Percentiles rank a stretch among this genome's conserved stretches.
Evolutionary conservation across 768 basidiomycete species (phyloP).

Genomic region (Gloeophyllum trabeum): DNA sequence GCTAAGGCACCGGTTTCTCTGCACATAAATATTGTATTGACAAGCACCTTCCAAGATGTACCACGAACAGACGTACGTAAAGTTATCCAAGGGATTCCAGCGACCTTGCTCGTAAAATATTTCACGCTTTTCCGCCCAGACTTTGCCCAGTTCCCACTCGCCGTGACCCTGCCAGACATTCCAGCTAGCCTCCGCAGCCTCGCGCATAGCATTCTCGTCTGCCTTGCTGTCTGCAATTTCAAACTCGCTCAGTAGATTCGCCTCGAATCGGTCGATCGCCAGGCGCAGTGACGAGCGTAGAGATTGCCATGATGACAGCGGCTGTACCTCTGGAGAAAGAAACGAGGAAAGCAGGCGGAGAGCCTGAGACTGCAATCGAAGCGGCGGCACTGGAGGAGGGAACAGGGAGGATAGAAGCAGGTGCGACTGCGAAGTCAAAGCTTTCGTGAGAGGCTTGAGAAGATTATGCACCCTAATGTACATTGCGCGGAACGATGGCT

Average conservation of each 20-base stretch:
- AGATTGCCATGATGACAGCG: constrained; percentile 55
- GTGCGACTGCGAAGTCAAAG: constrained; percentile 56
- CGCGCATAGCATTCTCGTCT: constrained; percentile 70
- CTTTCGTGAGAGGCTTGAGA: constrained; percentile 45
- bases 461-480: constrained; percentile 59
- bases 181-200: constrained; percentile 80
- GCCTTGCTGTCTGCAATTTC: constrained; percentile 70
- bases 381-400: constrained; percentile 30
- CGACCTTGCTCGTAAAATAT: constrained; percentile 80
- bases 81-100: constrained; percentile 78
- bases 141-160: constrained; percentile 89
- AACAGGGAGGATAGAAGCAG: constrained; percentile 50
- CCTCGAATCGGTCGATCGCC: constrained; percentile 84
- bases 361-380: constrained; percentile 44
- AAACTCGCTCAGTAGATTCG: constrained; percentile 75
- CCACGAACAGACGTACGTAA: constrained; percentile 38
- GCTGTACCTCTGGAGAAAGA: constrained; percentile 60
- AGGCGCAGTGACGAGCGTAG: constrained; percentile 57
- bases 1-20: constrained; percentile 28
- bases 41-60: not conserved
- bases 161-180: constrained; percentile 54
- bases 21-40: not conserved
- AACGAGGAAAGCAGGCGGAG: constrained; percentile 68
- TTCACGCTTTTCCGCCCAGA: constrained; percentile 93
- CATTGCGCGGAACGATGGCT: constrained; percentile 34